phyloP scores from a whole-genome alignment of 2,329 filamentous ascomycete genomes.

The Falciphora oryzae region DNA sequence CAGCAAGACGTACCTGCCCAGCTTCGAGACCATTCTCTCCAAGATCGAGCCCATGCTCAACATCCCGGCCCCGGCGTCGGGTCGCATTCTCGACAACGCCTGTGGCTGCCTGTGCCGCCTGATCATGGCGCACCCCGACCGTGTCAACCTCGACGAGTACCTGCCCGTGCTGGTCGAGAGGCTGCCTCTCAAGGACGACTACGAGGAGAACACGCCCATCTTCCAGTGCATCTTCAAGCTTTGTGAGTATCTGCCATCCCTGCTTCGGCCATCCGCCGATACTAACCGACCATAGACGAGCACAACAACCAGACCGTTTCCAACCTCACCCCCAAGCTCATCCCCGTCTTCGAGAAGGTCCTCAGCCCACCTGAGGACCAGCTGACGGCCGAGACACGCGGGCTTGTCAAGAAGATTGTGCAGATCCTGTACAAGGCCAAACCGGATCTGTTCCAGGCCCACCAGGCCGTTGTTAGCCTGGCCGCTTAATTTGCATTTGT shows the following conservation, averaged over 20 bases:
- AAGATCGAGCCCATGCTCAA: conserved; percentile 79
- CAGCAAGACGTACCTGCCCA: conserved; percentile 64
- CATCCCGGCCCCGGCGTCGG: neutral
- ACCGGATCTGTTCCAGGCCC: conserved; percentile 25
- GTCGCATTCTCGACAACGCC: conserved; percentile 82
- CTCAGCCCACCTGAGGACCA: conserved; percentile 68
- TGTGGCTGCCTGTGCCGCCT: conserved; percentile 87
- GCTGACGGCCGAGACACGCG: conserved; percentile 65
- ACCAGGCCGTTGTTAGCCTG: conserved; percentile 24
- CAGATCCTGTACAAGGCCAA: conserved; percentile 33
- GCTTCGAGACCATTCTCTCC: conserved; percentile 70
- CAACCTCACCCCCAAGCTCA: conserved; percentile 61
- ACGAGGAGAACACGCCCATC: conserved; percentile 91
- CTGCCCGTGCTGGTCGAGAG: conserved; percentile 73
- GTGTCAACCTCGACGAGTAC: conserved; percentile 73
- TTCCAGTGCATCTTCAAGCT: conserved; percentile 86
- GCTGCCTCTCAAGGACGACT: conserved; percentile 87
- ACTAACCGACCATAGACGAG: conserved; percentile 45
- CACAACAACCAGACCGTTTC: conserved; percentile 63
- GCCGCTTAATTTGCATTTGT: conserved; percentile 13
- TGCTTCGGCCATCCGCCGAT: neutral
- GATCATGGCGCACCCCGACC: conserved; percentile 83
- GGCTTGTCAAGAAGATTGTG: conserved; percentile 60
- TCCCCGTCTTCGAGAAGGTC: conserved; percentile 68
- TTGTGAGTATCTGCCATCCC: conserved; percentile 50